phyloP scores from a whole-genome alignment of 768 basidiomycete species.

The Pulveroboletus sp. region DNA sequence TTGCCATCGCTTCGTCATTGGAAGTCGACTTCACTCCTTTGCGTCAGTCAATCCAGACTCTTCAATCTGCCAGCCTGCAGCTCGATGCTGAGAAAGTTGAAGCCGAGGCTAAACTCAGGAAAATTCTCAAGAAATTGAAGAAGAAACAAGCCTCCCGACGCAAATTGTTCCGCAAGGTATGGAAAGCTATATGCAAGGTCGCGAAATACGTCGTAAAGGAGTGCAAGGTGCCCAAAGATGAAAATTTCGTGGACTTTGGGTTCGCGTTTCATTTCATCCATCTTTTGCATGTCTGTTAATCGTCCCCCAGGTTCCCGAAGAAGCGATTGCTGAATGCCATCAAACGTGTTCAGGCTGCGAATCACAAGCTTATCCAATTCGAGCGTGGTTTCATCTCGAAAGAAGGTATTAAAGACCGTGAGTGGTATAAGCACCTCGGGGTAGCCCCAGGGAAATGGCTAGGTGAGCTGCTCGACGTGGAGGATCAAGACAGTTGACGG shows the following conservation, averaged over 20 bases:
- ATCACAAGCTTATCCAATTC: conserved; percentile 66
- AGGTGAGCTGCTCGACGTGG: conserved; percentile 41
- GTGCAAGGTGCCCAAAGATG: conserved; percentile 11
- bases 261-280: conserved; percentile 5
- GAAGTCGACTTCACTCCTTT: conserved; percentile 51
- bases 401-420: conserved; percentile 72
- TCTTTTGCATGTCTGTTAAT: not conserved
- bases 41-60: conserved; percentile 42
- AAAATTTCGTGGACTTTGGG: conserved; percentile 2
- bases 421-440: conserved; percentile 85
- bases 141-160: conserved; percentile 24
- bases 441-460: conserved; percentile 88
- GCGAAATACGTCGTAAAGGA: conserved; percentile 32
- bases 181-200: conserved; percentile 33
- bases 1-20: conserved; percentile 29
- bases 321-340: conserved; percentile 49
- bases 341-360: conserved; percentile 55
- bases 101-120: conserved; percentile 51
- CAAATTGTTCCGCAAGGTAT: conserved; percentile 13
- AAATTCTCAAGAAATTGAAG: conserved; percentile 39
- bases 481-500: not conserved
- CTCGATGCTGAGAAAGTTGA: conserved; percentile 58
- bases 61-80: conserved; percentile 50
- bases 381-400: conserved; percentile 81
- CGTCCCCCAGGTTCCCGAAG: conserved; percentile 15